A percentile compares a stretch with the other conserved stretches of the same genome.
phyloP scores from a whole-genome alignment of 306 rosid genomes.

The Sindora glabra region DNA sequence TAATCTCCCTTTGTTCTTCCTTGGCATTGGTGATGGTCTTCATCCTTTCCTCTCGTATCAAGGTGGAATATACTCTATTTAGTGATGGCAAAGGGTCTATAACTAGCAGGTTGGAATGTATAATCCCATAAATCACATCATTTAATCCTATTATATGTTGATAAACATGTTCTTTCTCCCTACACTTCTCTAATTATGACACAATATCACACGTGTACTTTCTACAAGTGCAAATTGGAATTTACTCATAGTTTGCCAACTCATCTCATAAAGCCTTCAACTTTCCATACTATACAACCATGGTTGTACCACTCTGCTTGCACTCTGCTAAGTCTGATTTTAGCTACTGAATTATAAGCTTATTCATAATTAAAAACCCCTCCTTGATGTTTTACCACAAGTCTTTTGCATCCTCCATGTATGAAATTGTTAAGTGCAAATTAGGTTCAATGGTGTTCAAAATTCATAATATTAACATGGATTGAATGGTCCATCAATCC shows the following conservation, averaged over 20 bases:
- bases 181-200: not conserved
- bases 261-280: not conserved
- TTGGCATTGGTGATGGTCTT: not conserved
- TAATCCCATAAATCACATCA: not conserved
- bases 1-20: not conserved
- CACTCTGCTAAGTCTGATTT: not conserved
- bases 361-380: not conserved
- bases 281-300: not conserved
- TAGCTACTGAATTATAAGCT: not conserved
- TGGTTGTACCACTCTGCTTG: not conserved
- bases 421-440: not conserved
- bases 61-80: not conserved
- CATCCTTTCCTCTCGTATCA: not conserved
- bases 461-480: not conserved
- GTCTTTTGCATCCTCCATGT: not conserved
- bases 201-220: not conserved
- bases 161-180: not conserved
- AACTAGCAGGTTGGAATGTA: not conserved
- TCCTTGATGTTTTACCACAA: not conserved
- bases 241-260: no score
- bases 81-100: not conserved
- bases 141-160: not conserved
- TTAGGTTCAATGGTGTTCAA: not conserved
- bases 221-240: not conserved
- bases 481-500: not conserved